Evolutionary conservation across 164 flowering plant genomes (phyloP).

Genomic region (Macadamia integrifolia): DNA sequence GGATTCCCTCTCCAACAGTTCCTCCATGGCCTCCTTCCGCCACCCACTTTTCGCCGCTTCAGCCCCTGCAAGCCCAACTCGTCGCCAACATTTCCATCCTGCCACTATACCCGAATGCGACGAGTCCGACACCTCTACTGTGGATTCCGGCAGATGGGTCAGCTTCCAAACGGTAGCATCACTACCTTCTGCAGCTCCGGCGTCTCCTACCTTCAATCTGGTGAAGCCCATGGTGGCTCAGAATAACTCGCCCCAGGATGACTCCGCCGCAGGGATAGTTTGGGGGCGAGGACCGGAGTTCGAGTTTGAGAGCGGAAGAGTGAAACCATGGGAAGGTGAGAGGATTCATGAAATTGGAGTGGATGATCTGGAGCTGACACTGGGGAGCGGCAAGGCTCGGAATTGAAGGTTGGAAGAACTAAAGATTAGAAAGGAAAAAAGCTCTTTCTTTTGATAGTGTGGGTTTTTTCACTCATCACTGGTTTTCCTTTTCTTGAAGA

Average conservation of each 20-base stretch:
- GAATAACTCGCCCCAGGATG: constrained; percentile 18
- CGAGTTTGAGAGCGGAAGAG: constrained; percentile 60
- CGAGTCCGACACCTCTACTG: constrained; percentile 67
- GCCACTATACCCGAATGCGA: constrained; percentile 80
- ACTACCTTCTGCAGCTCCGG: constrained; percentile 36
- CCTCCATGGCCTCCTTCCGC: constrained; percentile 23
- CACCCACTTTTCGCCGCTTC: constrained; percentile 76
- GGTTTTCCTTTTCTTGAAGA: too few species aligned
- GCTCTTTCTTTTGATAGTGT: too few species aligned
- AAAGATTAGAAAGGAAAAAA: too few species aligned
- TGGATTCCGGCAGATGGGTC: constrained; percentile 73
- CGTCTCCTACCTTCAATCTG: constrained; percentile 84
- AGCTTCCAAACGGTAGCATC: constrained; percentile 46
- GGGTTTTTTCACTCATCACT: too few species aligned
- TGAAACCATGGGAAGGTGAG: constrained; percentile 95
- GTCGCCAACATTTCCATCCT: constrained; percentile 43
- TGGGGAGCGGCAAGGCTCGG: constrained; percentile 54
- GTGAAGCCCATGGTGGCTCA: constrained; percentile 43
- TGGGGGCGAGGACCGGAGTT: constrained; percentile 35
- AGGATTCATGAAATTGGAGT: constrained; percentile 71
- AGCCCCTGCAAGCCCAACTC: constrained; percentile 84
- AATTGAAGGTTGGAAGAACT: constrained; percentile 8
- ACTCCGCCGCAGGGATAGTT: constrained; percentile 22
- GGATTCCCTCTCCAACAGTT: constrained; percentile 42
- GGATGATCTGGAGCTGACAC: constrained; percentile 89